phyloP scores from a whole-genome alignment of 2,329 filamentous ascomycete species.

The Corinectria fuckeliana region DNA sequence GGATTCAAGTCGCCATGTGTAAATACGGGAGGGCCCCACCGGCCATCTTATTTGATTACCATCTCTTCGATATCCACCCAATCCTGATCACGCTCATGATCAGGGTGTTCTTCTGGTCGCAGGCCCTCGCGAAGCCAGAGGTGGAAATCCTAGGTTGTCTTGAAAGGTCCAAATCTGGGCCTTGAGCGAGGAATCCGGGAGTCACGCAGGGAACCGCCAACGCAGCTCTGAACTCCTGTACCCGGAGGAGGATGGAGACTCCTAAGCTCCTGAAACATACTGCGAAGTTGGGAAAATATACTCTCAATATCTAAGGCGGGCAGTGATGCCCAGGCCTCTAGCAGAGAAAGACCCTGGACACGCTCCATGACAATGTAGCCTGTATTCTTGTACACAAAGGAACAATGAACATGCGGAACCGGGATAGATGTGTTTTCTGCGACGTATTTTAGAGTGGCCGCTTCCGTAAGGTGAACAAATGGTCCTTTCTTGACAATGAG shows the following conservation, averaged over 20 bases:
- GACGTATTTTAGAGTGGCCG: slow-evolving; percentile 27
- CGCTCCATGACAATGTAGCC: slow-evolving; percentile 56
- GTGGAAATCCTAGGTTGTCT: slow-evolving; percentile 41
- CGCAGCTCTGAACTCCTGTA: slow-evolving; percentile 31
- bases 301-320: slow-evolving; percentile 4
- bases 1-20: slow-evolving; percentile 54
- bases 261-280: slow-evolving; percentile 32
- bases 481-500: slow-evolving; percentile 32
- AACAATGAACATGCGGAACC: slow-evolving; percentile 25
- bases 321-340: slow-evolving; percentile 15
- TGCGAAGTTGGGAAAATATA: slow-evolving; percentile 29
- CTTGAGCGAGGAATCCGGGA: slow-evolving; percentile 29
- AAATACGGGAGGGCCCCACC: slow-evolving; percentile 47
- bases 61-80: slow-evolving; percentile 41
- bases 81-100: slow-evolving; percentile 26
- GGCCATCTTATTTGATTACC: slow-evolving; percentile 43
- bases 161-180: slow-evolving; percentile 42
- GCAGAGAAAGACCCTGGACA: slow-evolving; percentile 32
- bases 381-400: slow-evolving; percentile 46
- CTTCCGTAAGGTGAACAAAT: slow-evolving; percentile 29
- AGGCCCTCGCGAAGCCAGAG: slow-evolving; percentile 39
- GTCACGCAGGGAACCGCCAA: slow-evolving; percentile 38
- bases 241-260: slow-evolving; percentile 23
- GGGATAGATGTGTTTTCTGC: slow-evolving; percentile 29
- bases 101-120: slow-evolving; percentile 26